Evolutionary conservation across 192 early-diverging fungal species (phyloP).

Genomic region (Radiomyces spectabilis): DNA sequence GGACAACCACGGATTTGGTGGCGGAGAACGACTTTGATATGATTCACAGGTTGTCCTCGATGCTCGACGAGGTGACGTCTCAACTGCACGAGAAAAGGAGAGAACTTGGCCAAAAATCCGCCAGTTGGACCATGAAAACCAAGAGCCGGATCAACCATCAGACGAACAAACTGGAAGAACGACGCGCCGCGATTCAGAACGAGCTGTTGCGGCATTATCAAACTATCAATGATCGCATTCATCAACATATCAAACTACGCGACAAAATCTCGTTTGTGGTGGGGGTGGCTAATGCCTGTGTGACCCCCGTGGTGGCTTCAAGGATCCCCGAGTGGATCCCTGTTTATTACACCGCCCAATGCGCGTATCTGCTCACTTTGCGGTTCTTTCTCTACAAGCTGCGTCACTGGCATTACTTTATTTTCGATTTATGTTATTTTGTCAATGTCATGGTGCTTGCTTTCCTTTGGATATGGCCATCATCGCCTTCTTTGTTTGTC

Average conservation of each 20-base stretch:
- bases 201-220: constrained; percentile 16
- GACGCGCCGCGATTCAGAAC: constrained; percentile 10
- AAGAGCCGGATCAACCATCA: constrained; percentile 11
- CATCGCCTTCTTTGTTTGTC: constrained; percentile 26
- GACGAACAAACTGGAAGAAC: constrained; percentile 23
- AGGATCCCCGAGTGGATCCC: constrained; percentile 50
- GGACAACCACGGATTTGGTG: constrained; percentile 8
- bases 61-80: constrained; percentile 23
- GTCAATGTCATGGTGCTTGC: constrained; percentile 49
- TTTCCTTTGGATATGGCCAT: constrained; percentile 42
- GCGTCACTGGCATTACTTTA: constrained; percentile 51
- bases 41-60: constrained; percentile 26
- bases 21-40: constrained; percentile 35
- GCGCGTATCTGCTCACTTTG: constrained; percentile 29
- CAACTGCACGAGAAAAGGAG: constrained; percentile 23
- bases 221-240: constrained; percentile 19
- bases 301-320: constrained; percentile 41
- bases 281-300: constrained; percentile 57
- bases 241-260: constrained; percentile 34
- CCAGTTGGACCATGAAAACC: constrained; percentile 26
- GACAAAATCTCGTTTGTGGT: constrained; percentile 62
- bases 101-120: constrained; percentile 18
- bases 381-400: constrained; percentile 49
- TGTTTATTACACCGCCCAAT: constrained; percentile 43
- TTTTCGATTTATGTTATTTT: constrained; percentile 54